Conservation (phyloP, 768 basidiomycete species). For the Tylopilus cervinicoccineus region DNA sequence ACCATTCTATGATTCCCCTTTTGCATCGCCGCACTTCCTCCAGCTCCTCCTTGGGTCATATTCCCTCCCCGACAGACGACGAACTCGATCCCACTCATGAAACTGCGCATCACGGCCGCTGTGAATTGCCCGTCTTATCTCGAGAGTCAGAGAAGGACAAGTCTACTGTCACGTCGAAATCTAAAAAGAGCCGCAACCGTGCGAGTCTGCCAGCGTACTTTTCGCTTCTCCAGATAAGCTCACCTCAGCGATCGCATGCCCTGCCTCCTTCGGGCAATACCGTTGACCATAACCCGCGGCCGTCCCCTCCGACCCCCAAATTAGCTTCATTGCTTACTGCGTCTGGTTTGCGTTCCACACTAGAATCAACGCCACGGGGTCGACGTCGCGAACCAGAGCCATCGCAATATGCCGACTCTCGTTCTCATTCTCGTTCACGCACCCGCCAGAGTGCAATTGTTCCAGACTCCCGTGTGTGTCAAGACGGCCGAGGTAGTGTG, state of each 20-base stretch:
- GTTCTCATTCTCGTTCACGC: conserved; percentile 42
- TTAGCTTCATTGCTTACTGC: conserved; percentile 30
- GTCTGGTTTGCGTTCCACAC: conserved; percentile 33
- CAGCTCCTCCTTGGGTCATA: conserved; percentile 28
- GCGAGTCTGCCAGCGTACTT: conserved; percentile 75
- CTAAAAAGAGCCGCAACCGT: conserved; percentile 58
- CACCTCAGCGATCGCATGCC: conserved; percentile 35
- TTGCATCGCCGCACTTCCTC: conserved; percentile 52
- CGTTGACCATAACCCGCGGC: conserved; percentile 34
- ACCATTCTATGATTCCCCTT: conserved; percentile 54
- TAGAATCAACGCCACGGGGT: conserved; percentile 49
- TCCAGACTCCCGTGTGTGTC: conserved; percentile 14
- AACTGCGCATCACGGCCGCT: conserved; percentile 17
- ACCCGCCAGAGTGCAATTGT: conserved; percentile 21
- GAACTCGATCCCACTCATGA: conserved; percentile 38
- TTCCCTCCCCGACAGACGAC: conserved; percentile 42
- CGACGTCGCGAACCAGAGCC: conserved; percentile 41
- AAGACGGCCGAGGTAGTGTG: conserved; percentile 33
- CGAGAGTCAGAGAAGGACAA: conserved; percentile 23
- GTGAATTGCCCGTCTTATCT: conserved; percentile 32
- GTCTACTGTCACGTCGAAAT: conserved; percentile 34
- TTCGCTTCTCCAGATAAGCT: conserved; percentile 59
- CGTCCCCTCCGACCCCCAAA: conserved; percentile 63
- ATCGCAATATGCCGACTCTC: conserved; percentile 33
- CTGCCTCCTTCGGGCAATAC: conserved; percentile 46